Percentiles rank a stretch among this genome's conserved stretches.
These are phyloP conservation scores for Xylariaceae sp. DNA, from an alignment of 2,329 filamentous ascomycete genomes.

Conservation along the genomic window DNA sequence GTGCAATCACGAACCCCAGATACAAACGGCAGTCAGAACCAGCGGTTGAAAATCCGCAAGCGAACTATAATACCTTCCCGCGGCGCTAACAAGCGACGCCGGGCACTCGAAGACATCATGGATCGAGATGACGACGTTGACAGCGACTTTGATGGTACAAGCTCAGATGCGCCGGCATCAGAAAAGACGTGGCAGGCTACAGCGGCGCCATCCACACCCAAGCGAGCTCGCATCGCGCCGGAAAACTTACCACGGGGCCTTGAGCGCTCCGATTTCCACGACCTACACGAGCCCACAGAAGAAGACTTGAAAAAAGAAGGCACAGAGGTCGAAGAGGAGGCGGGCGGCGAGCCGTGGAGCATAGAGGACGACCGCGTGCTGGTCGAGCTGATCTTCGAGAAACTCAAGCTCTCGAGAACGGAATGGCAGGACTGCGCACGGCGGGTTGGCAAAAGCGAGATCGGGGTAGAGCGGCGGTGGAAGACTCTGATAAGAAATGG, in stretches of 20 bases:
- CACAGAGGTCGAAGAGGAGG: slow-evolving; percentile 42
- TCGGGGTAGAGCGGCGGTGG: slow-evolving; percentile 57
- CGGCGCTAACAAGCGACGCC: slow-evolving; percentile 51
- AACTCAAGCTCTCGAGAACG: slow-evolving; percentile 59
- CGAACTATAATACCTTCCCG: slow-evolving; percentile 41
- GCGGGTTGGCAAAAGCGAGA: slow-evolving; percentile 57
- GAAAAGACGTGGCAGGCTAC: slow-evolving; percentile 22
- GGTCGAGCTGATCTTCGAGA: slow-evolving; percentile 64
- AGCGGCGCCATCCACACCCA: slow-evolving; percentile 50
- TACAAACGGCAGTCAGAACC: slow-evolving; percentile 30
- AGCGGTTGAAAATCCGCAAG: slow-evolving; percentile 50
- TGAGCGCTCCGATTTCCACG: slow-evolving; percentile 55
- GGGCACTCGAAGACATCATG: slow-evolving; percentile 45
- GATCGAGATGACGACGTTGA: slow-evolving; percentile 38
- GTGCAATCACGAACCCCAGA: slow-evolving; percentile 45
- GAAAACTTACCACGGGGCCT: slow-evolving; percentile 58
- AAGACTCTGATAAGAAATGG: slow-evolving; percentile 57
- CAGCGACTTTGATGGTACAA: slow-evolving; percentile 37
- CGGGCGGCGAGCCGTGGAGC: slow-evolving; percentile 52
- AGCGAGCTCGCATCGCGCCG: slow-evolving; percentile 57
- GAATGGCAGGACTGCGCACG: slow-evolving; percentile 66
- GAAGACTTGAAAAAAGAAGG: slow-evolving; percentile 31
- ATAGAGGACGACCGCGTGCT: slow-evolving; percentile 61
- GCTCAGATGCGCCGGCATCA: slow-evolving; percentile 23
- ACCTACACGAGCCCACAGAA: slow-evolving; percentile 38